phyloP scores from a whole-genome alignment of 495 filamentous ascomycete genomes.

The Astrocystis sublimbata region DNA sequence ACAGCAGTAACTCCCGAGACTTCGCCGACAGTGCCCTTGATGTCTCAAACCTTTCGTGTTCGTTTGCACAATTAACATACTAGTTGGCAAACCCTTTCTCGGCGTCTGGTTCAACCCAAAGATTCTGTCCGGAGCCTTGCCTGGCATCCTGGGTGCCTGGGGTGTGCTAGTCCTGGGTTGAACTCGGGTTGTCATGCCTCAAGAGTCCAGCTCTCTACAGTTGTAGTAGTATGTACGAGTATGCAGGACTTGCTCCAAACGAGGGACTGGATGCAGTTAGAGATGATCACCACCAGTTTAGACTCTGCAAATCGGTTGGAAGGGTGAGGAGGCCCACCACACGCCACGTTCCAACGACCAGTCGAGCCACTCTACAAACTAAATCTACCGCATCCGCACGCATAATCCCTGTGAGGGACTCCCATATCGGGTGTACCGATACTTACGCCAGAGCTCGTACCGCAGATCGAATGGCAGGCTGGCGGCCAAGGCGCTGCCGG shows the following conservation, averaged over 20 bases:
- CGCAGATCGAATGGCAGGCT: constrained; percentile 1
- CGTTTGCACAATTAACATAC: neutral
- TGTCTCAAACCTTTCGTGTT: neutral
- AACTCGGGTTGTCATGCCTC: too few relatives aligned
- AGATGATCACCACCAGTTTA: constrained; percentile 7
- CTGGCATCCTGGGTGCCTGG: too few relatives aligned
- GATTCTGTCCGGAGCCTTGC: too few relatives aligned
- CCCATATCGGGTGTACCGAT: neutral
- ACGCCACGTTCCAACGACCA: constrained; percentile 21
- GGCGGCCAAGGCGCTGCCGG: constrained; percentile 6
- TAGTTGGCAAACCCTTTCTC: too few relatives aligned
- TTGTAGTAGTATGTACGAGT: too few relatives aligned
- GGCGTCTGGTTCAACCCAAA: too few relatives aligned
- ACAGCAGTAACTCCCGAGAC: neutral
- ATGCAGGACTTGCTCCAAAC: constrained; percentile 7
- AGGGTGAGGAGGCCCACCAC: constrained; percentile 10
- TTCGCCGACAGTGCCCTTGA: neutral
- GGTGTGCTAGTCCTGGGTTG: too few relatives aligned
- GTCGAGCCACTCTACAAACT: neutral
- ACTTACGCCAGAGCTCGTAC: neutral
- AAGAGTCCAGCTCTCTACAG: constrained; percentile 5
- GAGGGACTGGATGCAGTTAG: constrained; percentile 6
- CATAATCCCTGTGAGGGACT: constrained; percentile 17
- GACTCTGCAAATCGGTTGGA: constrained; percentile 16
- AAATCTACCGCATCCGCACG: constrained; percentile 17